phyloP scores from a whole-genome alignment of 169 alveolate species.

The Sarcocystis neurona region DNA sequence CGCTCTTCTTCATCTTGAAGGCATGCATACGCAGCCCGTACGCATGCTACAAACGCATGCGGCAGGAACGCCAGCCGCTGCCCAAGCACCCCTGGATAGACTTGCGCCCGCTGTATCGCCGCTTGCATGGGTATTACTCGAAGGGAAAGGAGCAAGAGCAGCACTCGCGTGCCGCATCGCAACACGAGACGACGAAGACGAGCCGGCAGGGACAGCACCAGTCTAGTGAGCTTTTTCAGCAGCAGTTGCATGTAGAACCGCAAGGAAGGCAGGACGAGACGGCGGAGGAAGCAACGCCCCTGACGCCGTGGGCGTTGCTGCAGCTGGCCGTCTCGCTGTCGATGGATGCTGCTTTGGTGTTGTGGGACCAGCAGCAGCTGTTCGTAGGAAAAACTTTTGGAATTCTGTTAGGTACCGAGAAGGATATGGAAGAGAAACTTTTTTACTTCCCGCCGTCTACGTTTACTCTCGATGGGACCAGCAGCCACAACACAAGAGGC shows the following conservation, averaged over 20 bases:
- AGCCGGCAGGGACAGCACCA: not conserved
- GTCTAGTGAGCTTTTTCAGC: no score
- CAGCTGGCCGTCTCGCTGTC: not conserved
- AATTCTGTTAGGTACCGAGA: not conserved
- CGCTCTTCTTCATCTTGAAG: not conserved
- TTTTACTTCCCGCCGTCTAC: not conserved
- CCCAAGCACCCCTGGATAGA: constrained; percentile 21
- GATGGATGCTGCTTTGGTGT: not conserved
- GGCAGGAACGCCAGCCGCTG: not conserved
- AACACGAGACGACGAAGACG: not conserved
- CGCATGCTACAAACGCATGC: not conserved
- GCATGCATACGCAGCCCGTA: not conserved
- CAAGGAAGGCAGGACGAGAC: not conserved
- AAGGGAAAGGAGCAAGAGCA: not conserved
- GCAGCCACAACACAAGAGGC: not conserved
- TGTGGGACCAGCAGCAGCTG: constrained; percentile 25
- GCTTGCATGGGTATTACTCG: not conserved
- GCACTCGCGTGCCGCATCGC: not conserved
- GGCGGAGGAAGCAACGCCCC: not conserved
- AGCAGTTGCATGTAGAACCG: not conserved
- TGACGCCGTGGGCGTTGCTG: not conserved
- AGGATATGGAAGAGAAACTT: not conserved
- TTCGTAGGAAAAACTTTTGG: not conserved
- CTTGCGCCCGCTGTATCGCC: not conserved
- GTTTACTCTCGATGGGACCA: not conserved